phyloP scores from a whole-genome alignment of 1,139 yeast species.

The Debaryomycetaceae sp. region DNA sequence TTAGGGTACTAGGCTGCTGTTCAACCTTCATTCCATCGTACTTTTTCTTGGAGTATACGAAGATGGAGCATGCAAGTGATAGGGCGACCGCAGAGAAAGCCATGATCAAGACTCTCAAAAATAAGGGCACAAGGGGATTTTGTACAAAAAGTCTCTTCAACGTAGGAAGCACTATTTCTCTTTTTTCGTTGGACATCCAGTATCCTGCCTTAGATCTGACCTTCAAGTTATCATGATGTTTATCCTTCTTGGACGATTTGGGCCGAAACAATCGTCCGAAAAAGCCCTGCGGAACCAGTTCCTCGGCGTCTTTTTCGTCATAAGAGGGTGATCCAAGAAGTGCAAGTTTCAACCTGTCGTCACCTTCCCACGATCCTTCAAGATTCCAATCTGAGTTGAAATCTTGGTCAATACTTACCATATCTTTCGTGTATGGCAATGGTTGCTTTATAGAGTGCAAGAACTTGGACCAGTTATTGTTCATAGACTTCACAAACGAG shows the following conservation, averaged over 20 bases:
- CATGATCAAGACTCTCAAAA: conserved; percentile 67
- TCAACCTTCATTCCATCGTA: conserved; percentile 44
- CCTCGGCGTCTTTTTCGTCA: conserved; percentile 27
- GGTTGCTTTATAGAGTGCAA: conserved; percentile 36
- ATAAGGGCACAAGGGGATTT: conserved; percentile 78
- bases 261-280: conserved; percentile 7
- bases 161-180: conserved; percentile 64
- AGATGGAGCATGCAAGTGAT: conserved; percentile 66
- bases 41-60: conserved; percentile 39
- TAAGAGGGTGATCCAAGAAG: conserved; percentile 40
- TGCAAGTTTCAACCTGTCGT: conserved; percentile 53
- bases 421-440: conserved; percentile 30
- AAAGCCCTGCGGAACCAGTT: conserved; percentile 13
- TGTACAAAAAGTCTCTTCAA: conserved; percentile 58
- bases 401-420: conserved; percentile 21
- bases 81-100: conserved; percentile 60
- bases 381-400: conserved; percentile 21
- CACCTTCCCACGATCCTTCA: conserved; percentile 67
- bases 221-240: conserved; percentile 23
- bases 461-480: conserved; percentile 39
- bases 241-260: conserved; percentile 5
- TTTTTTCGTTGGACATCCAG: conserved; percentile 64
- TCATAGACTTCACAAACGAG: conserved; percentile 35
- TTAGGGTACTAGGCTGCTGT: conserved; percentile 86
- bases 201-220: conserved; percentile 59